A percentile compares a stretch with the other conserved stretches of the same genome.
Conservation (phyloP, 176 grass and related monocot species). For the Phragmites australis region DNA sequence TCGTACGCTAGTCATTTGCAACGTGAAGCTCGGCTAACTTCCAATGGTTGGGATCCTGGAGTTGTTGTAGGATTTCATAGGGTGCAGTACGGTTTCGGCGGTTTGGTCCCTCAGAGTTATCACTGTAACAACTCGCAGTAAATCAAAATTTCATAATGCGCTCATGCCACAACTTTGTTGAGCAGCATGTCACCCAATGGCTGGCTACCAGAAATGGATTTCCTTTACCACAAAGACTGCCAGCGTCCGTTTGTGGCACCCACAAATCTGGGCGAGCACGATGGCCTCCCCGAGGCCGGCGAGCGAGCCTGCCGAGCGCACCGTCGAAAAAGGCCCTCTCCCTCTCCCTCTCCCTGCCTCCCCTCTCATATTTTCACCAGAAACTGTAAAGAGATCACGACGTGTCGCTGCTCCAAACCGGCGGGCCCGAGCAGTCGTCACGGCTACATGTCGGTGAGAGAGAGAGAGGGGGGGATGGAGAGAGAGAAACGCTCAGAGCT, state of each 20-base stretch:
- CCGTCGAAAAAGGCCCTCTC: background rate
- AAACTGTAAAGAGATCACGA: background rate
- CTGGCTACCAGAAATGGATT: background rate
- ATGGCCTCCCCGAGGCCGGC: conserved; percentile 13
- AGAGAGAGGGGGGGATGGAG: background rate
- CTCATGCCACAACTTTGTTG: background rate
- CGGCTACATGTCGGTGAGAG: background rate
- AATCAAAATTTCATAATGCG: background rate
- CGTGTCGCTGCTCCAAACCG: background rate
- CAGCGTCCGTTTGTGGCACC: background rate
- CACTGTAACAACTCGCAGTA: too few relatives aligned
- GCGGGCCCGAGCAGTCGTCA: background rate
- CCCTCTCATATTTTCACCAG: background rate
- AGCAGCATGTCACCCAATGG: background rate
- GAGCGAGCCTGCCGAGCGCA: background rate
- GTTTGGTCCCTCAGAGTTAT: too few relatives aligned
- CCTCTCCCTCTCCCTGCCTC: background rate
- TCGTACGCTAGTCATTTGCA: conserved; percentile 14
- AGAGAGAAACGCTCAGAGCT: background rate
- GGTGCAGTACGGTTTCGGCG: background rate
- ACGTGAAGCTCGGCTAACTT: background rate
- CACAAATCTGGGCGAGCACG: background rate
- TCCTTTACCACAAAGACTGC: background rate
- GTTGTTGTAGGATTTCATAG: background rate
- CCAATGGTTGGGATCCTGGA: background rate